A percentile compares a stretch with the other conserved stretches of the same genome.
These are phyloP conservation scores for Pascua guehoae DNA, from an alignment of 1,284 basidiomycete genomes.

Conservation along the genomic window DNA sequence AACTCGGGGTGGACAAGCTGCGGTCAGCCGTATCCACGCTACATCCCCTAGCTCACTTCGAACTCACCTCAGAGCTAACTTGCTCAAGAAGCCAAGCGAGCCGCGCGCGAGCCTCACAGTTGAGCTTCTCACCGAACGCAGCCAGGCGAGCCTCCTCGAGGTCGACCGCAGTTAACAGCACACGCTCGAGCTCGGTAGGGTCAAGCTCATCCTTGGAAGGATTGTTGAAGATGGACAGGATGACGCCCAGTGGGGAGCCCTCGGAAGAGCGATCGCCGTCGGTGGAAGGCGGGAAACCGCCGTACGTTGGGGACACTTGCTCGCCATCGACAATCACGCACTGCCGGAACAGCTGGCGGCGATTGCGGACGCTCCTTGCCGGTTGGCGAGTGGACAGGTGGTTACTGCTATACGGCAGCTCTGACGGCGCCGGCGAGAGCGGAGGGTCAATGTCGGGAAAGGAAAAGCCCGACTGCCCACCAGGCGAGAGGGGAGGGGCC, in stretches of 20 bases:
- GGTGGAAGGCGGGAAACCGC: not conserved
- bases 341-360: constrained; percentile 11
- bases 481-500: too few relatives aligned
- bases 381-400: too few relatives aligned
- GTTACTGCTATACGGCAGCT: too few relatives aligned
- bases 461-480: too few relatives aligned
- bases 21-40: not conserved
- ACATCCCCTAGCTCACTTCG: too few relatives aligned
- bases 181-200: not conserved
- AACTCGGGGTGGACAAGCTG: constrained; percentile 9
- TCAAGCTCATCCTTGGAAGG: not conserved
- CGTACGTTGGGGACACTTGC: constrained; percentile 5
- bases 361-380: not conserved
- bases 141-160: constrained; percentile 5
- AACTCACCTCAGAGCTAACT: constrained; percentile 13
- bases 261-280: not conserved
- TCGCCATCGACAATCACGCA: constrained; percentile 21
- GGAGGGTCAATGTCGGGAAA: too few relatives aligned
- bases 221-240: constrained; percentile 4
- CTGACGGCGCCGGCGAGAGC: too few relatives aligned
- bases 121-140: constrained; percentile 4
- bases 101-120: constrained; percentile 9
- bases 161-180: constrained; percentile 2
- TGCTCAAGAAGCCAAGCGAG: constrained; percentile 15
- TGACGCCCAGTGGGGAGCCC: constrained; percentile 1